A percentile compares a stretch with the other conserved stretches of the same genome.
phyloP scores from a whole-genome alignment of 2,329 filamentous ascomycete genomes.

The Alternaria gaisen region DNA sequence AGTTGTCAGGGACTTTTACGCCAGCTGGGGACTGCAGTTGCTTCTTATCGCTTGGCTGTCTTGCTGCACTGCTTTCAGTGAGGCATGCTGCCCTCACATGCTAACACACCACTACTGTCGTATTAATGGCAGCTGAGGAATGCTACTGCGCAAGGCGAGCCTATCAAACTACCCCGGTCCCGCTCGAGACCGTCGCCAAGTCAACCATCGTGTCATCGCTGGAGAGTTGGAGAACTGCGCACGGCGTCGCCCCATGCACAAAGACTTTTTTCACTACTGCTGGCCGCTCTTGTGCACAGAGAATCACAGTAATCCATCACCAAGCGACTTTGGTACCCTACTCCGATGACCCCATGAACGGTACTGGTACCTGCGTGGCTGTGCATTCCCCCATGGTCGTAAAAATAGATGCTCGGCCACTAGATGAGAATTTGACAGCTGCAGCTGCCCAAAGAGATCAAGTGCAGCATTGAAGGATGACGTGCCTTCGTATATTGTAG shows the following conservation, averaged over 20 bases:
- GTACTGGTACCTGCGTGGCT: constrained; percentile 14
- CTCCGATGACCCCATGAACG: not conserved
- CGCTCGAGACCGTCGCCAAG: constrained; percentile 20
- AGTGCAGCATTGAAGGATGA: constrained; percentile 3
- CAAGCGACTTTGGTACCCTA: not conserved
- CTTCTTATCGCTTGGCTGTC: not conserved
- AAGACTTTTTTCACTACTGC: not conserved
- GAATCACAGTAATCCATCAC: not conserved
- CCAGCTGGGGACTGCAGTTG: not conserved
- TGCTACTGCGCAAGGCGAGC: constrained; percentile 26
- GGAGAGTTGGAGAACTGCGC: not conserved
- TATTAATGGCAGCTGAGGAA: constrained; percentile 30
- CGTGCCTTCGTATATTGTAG: not conserved
- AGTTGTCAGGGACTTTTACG: not conserved
- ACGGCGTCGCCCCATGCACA: constrained; percentile 2
- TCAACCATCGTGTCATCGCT: not conserved
- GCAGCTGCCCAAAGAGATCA: constrained; percentile 10
- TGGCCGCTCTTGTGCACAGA: not conserved
- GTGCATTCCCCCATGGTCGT: constrained; percentile 4
- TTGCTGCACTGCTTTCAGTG: not conserved
- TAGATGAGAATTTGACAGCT: constrained; percentile 1
- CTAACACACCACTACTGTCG: constrained; percentile 26
- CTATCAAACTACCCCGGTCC: constrained; percentile 23
- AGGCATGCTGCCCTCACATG: constrained; percentile 24
- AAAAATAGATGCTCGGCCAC: constrained; percentile 17